Conservation (phyloP, 176 grass and related monocot genomes). For the Triticum urartu region DNA sequence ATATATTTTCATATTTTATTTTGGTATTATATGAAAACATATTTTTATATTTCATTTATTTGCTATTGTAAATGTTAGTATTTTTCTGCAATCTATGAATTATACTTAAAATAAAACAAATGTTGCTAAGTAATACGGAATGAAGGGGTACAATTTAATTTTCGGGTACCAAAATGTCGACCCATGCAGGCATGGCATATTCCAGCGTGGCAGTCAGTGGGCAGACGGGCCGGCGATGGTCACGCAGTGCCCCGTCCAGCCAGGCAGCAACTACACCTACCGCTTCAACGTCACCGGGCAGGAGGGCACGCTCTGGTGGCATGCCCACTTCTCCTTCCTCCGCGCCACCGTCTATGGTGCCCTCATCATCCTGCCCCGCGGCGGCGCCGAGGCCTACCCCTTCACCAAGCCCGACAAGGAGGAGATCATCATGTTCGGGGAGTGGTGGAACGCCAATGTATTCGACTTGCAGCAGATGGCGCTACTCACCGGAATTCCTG, state of each 20-base stretch:
- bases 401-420: slow-evolving; percentile 51
- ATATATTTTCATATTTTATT: too few species aligned
- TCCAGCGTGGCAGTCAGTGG: slow-evolving; percentile 54
- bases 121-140: too few species aligned
- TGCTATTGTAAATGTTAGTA: not conserved
- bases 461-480: slow-evolving; percentile 6
- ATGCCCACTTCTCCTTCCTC: slow-evolving; percentile 55
- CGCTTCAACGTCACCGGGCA: slow-evolving; percentile 49
- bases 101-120: not conserved
- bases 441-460: slow-evolving; percentile 68
- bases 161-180: not conserved
- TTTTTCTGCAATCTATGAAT: not conserved
- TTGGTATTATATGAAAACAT: not conserved
- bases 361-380: slow-evolving; percentile 42
- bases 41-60: too few species aligned
- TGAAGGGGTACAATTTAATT: not conserved
- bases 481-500: not conserved
- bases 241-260: slow-evolving; percentile 57
- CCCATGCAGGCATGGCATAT: slow-evolving; percentile 49
- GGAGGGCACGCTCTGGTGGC: slow-evolving; percentile 83
- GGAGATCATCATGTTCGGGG: slow-evolving; percentile 48
- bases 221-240: slow-evolving; percentile 69
- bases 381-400: slow-evolving; percentile 39
- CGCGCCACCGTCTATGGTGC: slow-evolving; percentile 67
- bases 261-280: slow-evolving; percentile 51